Conservation (phyloP, 768 basidiomycete genomes). For the Amanita exitialis region DNA sequence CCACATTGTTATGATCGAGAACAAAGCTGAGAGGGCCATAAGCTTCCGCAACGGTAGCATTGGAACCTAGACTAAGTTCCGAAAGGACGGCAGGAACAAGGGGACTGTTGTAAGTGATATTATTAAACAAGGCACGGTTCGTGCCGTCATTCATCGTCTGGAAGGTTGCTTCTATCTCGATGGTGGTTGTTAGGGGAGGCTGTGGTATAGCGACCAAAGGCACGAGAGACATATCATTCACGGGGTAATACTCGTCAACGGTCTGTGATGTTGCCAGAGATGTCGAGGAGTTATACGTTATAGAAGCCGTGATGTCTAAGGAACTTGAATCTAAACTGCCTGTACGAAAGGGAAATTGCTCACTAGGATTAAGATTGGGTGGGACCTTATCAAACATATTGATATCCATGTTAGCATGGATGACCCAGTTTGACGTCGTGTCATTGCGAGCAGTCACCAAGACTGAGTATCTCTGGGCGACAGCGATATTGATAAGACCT, state of each 20-base stretch:
- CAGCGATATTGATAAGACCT: slow-evolving; percentile 64
- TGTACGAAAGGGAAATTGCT: slow-evolving; percentile 14
- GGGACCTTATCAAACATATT: slow-evolving; percentile 86
- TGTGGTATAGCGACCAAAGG: slow-evolving; percentile 48
- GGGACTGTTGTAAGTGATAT: slow-evolving; percentile 57
- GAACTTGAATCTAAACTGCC: background rate
- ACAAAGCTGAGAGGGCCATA: slow-evolving; percentile 80
- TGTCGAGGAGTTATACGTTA: slow-evolving; percentile 58
- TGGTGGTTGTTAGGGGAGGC: slow-evolving; percentile 39
- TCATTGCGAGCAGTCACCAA: slow-evolving; percentile 89
- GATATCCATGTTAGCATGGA: slow-evolving; percentile 87
- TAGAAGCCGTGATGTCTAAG: slow-evolving; percentile 72
- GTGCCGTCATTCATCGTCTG: slow-evolving; percentile 82
- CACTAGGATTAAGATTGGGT: slow-evolving; percentile 61
- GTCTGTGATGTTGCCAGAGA: slow-evolving; percentile 41
- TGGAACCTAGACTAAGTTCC: slow-evolving; percentile 62
- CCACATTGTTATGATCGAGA: slow-evolving; percentile 61
- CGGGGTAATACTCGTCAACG: slow-evolving; percentile 47
- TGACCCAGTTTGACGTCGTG: slow-evolving; percentile 72
- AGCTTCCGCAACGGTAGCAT: slow-evolving; percentile 53
- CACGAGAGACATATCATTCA: slow-evolving; percentile 60
- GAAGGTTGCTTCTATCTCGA: slow-evolving; percentile 68
- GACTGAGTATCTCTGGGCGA: slow-evolving; percentile 90
- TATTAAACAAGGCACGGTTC: slow-evolving; percentile 73
- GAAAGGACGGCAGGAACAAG: slow-evolving; percentile 73